Conservation (phyloP, 495 filamentous ascomycete genomes). For the Penicillium atrosanguineum region DNA sequence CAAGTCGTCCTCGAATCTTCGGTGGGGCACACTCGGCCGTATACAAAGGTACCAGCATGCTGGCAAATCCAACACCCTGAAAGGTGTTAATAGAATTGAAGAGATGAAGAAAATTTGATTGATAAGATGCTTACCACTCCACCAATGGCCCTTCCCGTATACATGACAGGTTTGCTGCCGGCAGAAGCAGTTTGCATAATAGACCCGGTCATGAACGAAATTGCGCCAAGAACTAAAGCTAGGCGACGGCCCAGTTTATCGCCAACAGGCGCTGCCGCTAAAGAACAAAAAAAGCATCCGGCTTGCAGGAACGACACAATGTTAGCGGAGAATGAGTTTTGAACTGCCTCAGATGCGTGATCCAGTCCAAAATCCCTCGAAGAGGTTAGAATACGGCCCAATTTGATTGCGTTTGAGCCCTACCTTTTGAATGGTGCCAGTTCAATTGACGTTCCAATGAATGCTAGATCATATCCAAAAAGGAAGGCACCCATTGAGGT, state of each 20-base stretch:
- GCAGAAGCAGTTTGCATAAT: constrained; percentile 12
- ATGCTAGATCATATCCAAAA: constrained; percentile 23
- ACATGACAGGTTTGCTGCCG: constrained; percentile 7
- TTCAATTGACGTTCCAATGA: constrained; percentile 19
- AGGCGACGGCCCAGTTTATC: constrained; percentile 9
- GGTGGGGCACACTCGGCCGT: constrained; percentile 72
- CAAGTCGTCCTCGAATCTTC: constrained; percentile 69
- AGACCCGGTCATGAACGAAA: constrained; percentile 7
- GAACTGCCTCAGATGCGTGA: constrained; percentile 3
- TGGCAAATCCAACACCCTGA: constrained; percentile 42
- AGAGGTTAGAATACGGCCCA: not conserved
- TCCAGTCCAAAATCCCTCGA: constrained; percentile 12
- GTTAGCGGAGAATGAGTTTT: constrained; percentile 15
- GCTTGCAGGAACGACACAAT: constrained; percentile 16
- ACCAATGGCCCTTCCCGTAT: constrained; percentile 8
- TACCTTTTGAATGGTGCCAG: constrained; percentile 12
- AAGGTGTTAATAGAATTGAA: not conserved
- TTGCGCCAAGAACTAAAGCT: constrained; percentile 2
- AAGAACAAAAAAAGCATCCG: constrained; percentile 14
- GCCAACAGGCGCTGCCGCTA: constrained; percentile 7
- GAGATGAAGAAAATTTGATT: not conserved
- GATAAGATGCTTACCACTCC: constrained; percentile 8
- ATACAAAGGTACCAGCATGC: constrained; percentile 68
- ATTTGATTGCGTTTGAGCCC: not conserved
- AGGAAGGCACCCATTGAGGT: constrained; percentile 20